Percentiles rank a stretch among this genome's conserved stretches.
Evolutionary conservation across 495 filamentous ascomycete genomes (phyloP).

Genomic region (Apodospora peruviana): DNA sequence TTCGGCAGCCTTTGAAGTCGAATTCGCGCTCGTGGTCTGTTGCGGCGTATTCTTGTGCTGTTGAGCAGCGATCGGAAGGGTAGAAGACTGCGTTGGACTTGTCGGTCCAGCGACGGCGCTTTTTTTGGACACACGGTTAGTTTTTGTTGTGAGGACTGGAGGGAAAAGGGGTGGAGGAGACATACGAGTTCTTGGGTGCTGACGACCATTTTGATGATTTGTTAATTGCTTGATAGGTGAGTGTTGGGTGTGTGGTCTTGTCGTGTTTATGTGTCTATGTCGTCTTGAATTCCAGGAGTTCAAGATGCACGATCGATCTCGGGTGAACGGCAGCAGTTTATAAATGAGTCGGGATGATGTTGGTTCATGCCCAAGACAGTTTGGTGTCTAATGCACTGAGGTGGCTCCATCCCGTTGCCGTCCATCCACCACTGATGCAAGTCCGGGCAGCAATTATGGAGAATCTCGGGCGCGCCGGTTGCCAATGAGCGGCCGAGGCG

Average conservation of each 20-base stretch:
- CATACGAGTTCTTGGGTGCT: slow-evolving; percentile 12
- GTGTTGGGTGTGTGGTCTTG: neutral
- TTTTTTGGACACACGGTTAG: neutral
- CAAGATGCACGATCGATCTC: neutral
- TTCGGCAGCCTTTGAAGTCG: slow-evolving; percentile 18
- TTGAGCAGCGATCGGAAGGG: slow-evolving; percentile 3
- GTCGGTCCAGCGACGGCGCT: slow-evolving; percentile 19
- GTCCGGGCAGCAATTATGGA: no score
- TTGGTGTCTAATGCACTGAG: no score
- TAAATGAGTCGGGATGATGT: neutral
- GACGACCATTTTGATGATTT: neutral
- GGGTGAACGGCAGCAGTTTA: neutral
- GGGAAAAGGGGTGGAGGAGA: neutral
- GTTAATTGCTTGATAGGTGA: neutral
- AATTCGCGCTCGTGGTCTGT: slow-evolving; percentile 16
- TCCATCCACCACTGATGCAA: no score
- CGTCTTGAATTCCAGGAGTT: neutral
- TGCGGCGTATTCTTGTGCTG: slow-evolving; percentile 5
- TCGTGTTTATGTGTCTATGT: no score
- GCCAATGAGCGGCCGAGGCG: no score
- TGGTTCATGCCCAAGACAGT: neutral
- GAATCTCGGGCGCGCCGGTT: no score
- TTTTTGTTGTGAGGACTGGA: neutral
- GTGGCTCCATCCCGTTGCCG: no score
- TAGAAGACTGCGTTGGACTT: slow-evolving; percentile 13